These are phyloP conservation scores for Phoenix dactylifera DNA, from an alignment of 176 grass and related monocot genomes.

Conservation along the genomic window DNA sequence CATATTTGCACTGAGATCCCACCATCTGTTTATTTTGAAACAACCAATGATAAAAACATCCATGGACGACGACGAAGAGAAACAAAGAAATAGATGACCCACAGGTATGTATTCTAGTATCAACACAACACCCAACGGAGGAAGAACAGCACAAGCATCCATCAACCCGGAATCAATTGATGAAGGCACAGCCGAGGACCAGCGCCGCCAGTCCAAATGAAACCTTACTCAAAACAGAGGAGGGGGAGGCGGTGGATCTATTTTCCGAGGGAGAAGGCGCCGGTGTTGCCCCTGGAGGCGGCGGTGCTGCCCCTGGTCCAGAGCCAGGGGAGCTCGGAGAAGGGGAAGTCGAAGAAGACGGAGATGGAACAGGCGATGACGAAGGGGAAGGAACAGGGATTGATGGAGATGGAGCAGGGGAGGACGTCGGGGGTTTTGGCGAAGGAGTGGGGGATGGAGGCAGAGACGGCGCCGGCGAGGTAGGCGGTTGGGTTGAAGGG, in stretches of 20 bases:
- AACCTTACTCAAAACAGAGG: background rate
- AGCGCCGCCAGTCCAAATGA: background rate
- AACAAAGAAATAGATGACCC: background rate
- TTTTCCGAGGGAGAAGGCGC: no score
- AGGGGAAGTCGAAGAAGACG: background rate
- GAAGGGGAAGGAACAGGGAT: background rate
- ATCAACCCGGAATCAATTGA: background rate
- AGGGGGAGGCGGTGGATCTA: background rate
- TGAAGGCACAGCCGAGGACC: background rate
- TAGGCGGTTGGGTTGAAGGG: background rate
- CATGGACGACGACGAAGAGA: no score
- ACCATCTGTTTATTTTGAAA: no score
- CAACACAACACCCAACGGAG: background rate
- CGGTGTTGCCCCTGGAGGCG: no score
- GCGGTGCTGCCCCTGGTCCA: no score
- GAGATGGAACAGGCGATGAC: background rate
- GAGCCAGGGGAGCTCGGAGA: no score
- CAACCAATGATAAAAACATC: no score
- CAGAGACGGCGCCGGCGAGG: background rate
- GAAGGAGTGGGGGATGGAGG: background rate
- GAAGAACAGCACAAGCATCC: background rate
- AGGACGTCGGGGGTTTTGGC: background rate
- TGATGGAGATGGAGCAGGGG: background rate
- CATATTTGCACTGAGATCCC: no score
- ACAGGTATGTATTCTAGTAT: background rate